Base-by-base conservation (phyloP, 2,329 filamentous ascomycete species). In the Lasiodiplodia sp. region DNA sequence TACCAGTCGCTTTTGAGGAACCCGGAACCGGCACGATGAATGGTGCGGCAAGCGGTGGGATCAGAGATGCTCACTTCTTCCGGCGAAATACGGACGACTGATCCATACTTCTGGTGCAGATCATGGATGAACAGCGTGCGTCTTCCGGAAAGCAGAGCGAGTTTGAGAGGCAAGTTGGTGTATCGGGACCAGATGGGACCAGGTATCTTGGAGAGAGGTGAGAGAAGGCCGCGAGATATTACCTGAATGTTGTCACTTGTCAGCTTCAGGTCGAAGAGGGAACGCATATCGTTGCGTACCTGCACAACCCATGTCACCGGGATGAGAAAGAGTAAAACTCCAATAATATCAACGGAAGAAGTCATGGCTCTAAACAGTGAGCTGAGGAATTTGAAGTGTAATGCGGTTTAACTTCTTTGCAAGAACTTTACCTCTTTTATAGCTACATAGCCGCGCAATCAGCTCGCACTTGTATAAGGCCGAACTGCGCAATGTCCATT, bases 71-170 rank as follows among this genome's bases (percentile, higher is more conserved):
- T 73, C 10, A 78, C 74, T 70, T 78, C 76, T 8, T 70, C 71
- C 0, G 76, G 77, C 0, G 76, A 74, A 2, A 79, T 68, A 34
- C 77, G 73, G 8, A 79, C 76, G 40, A 77, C 71, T 3, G 75
- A 73, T 0, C 76, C 76, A 71, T 78, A 77, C 62, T 73, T 62
- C 58, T 76, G 69, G 69, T 83, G 80, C 0, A 82, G 73, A 3
- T 71, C 66, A 66, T 82, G 75, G 34, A 82, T 78, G 70, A 79
- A 80, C 62, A 79, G 76, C 52, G 79, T 77, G 1, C 80, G 76
- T 16, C 77, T 75, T 7, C 80, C 80, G 8, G 73, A 72, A 8
- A 82, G 69, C 12, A 80, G 75, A 7, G 77, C 77, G 14, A 75
- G 71, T 68, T 82, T 82, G 28, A 82, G 72, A 23, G 73, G 72